A percentile compares a stretch with the other conserved stretches of the same genome.
Evolutionary conservation across 768 basidiomycete genomes (phyloP).

Genomic region (Leccinellum albellum): DNA sequence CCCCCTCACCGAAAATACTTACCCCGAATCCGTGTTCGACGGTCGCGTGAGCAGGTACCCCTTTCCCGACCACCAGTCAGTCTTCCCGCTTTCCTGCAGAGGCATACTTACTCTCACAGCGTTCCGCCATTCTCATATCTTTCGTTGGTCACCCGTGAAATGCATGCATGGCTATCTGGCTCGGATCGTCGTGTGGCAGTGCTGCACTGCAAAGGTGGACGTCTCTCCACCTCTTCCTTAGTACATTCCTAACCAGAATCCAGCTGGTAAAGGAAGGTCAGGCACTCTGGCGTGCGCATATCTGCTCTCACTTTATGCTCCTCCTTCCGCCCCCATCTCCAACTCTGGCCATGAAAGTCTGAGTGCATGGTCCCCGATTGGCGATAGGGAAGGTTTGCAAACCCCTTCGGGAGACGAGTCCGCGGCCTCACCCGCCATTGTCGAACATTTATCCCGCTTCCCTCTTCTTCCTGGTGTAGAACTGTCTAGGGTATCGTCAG

Average conservation of each 20-base stretch:
- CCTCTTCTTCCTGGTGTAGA: constrained; percentile 2
- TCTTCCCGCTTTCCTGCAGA: constrained; percentile 47
- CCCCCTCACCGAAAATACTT: constrained; percentile 76
- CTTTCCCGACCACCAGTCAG: constrained; percentile 88
- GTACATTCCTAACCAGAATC: constrained; percentile 3
- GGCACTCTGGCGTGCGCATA: constrained; percentile 85
- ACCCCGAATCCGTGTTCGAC: constrained; percentile 63
- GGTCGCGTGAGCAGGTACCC: constrained; percentile 80
- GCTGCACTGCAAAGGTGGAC: constrained; percentile 80
- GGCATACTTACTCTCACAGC: constrained; percentile 32
- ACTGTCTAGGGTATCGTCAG: constrained; percentile 15
- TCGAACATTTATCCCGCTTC: background rate
- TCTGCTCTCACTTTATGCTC: constrained; percentile 54
- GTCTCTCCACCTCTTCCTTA: background rate
- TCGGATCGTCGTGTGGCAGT: constrained; percentile 69
- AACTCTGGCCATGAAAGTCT: constrained; percentile 13
- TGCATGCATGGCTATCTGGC: constrained; percentile 65
- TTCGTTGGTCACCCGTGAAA: constrained; percentile 69
- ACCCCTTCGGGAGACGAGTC: constrained; percentile 5
- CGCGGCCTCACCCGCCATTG: background rate
- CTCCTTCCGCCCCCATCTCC: constrained; percentile 39
- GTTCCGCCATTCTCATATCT: constrained; percentile 76
- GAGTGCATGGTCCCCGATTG: constrained; percentile 19
- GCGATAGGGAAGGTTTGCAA: constrained; percentile 16
- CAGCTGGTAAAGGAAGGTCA: constrained; percentile 80